Evolutionary conservation across 108 stramenopile genomes (phyloP).

Genomic region (Cyclostephanos invisitatus): DNA sequence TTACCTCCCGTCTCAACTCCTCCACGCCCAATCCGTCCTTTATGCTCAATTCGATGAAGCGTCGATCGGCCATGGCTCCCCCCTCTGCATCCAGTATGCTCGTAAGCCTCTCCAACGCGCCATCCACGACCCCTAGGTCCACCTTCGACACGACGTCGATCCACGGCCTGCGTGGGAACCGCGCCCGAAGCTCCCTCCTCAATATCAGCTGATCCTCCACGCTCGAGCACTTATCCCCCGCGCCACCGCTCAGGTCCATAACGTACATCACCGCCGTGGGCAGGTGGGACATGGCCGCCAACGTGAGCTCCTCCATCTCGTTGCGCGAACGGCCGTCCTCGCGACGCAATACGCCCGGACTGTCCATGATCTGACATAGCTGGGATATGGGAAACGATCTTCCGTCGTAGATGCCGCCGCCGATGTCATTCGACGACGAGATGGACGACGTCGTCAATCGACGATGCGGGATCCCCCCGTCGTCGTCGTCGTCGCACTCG

Average conservation of each 20-base stretch:
- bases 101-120: slow-evolving; percentile 68
- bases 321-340: slow-evolving; percentile 77
- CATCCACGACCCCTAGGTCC: slow-evolving; percentile 80
- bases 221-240: slow-evolving; percentile 88
- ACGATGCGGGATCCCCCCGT: neutral
- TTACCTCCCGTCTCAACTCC: slow-evolving; percentile 69
- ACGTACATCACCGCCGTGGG: slow-evolving; percentile 98
- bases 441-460: neutral
- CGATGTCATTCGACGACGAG: neutral
- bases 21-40: slow-evolving; percentile 78
- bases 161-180: slow-evolving; percentile 95
- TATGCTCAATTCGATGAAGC: slow-evolving; percentile 76
- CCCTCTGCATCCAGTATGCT: slow-evolving; percentile 57
- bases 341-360: slow-evolving; percentile 88
- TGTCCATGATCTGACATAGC: slow-evolving; percentile 89
- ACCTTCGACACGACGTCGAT: slow-evolving; percentile 94
- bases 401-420: neutral
- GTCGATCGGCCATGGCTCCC: slow-evolving; percentile 31
- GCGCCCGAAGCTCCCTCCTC: slow-evolving; percentile 70
- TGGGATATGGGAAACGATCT: slow-evolving; percentile 50
- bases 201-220: slow-evolving; percentile 86
- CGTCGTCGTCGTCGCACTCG: slow-evolving; percentile 14
- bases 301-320: slow-evolving; percentile 96
- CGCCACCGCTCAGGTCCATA: slow-evolving; percentile 90
- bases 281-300: slow-evolving; percentile 94